Base-by-base conservation (phyloP, 495 filamentous ascomycete genomes). In the Cercophora samala region DNA sequence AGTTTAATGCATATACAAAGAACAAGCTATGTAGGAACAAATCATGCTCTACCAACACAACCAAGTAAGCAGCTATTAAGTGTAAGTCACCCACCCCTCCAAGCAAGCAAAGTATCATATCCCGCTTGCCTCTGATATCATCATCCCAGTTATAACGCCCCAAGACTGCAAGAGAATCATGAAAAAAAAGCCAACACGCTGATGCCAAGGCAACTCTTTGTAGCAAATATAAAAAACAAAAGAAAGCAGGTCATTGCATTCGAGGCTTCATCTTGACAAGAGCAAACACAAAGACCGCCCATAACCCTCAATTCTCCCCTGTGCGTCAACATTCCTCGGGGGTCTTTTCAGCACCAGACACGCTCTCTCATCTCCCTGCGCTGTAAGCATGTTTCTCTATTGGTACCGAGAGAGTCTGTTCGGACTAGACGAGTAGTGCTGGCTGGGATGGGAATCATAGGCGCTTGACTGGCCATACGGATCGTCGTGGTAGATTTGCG, bases 401-500 rank as follows among this genome's bases (percentile, higher is more conserved):
- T 66, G 66, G 59, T 74, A 72, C 61, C 74, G 66, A 23, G 76
- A 78, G 54, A 72, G 72, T 17, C 80, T 74, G 68, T 80, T 77
- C 53, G 77, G 74, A 51, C 72, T 76, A 22, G 79, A 78, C 42
- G 78, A 79, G 54, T 75, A 79, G 59, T 74, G 78, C 26, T 78
- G 74, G 72, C 78, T 75, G 32, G 73, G 78, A 25, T 78, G 74
- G 70, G 78, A 75, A 46, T 83, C 81, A 69, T 78, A 82, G 26
- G 75, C 70, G 60, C 71, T 78, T 55, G 80, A 70, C 11, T 81
- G 80, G 58, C 73, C 77, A 58, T 81, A 83, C 1, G 81, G 79
- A 61, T 83, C 81, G 71, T 95, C 91, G 53, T 88, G 83, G 74
- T 94, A 97, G 24, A 90, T 79, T 17, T 46, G 37, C 0, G 92